Evolutionary conservation across 352 stramenopile genomes (phyloP).

Genomic region (Globisporangium nunn): DNA sequence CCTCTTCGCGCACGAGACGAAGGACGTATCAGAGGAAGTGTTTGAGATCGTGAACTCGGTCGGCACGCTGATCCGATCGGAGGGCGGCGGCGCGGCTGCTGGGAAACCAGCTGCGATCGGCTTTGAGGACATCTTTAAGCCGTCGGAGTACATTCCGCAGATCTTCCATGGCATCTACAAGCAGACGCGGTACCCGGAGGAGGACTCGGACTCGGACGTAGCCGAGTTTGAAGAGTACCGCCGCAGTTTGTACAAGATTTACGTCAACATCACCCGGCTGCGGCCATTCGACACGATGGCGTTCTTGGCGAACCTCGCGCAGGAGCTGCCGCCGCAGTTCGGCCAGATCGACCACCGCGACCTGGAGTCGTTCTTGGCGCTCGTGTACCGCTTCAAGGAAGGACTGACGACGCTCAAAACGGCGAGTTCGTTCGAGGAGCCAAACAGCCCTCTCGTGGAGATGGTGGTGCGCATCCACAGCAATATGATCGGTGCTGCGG

Average conservation of each 20-base stretch:
- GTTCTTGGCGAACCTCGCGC: conserved; percentile 58
- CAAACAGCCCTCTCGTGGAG: conserved; percentile 50
- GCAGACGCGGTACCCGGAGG: conserved; percentile 73
- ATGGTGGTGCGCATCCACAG: conserved; percentile 69
- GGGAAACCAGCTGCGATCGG: conserved; percentile 12
- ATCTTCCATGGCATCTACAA: conserved; percentile 79
- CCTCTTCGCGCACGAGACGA: conserved; percentile 74
- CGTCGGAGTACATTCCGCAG: conserved; percentile 70
- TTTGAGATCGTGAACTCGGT: conserved; percentile 84
- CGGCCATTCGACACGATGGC: conserved; percentile 57
- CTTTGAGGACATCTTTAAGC: conserved; percentile 52
- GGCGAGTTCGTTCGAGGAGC: conserved; percentile 53
- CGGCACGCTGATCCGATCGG: conserved; percentile 55
- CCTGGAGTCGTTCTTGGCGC: conserved; percentile 72
- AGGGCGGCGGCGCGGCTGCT: conserved; percentile 14
- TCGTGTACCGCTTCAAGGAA: conserved; percentile 84
- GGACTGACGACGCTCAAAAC: conserved; percentile 56
- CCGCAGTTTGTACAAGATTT: conserved; percentile 81
- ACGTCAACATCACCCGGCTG: conserved; percentile 78
- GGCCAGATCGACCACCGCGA: conserved; percentile 44
- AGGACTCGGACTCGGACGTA: conserved; percentile 67
- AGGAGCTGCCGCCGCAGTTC: conserved; percentile 48
- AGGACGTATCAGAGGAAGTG: conserved; percentile 81
- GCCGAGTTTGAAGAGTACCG: conserved; percentile 83
- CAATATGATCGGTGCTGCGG: conserved; percentile 38